Conservation (phyloP, 169 alveolate genomes). For the Theileria annulata region DNA sequence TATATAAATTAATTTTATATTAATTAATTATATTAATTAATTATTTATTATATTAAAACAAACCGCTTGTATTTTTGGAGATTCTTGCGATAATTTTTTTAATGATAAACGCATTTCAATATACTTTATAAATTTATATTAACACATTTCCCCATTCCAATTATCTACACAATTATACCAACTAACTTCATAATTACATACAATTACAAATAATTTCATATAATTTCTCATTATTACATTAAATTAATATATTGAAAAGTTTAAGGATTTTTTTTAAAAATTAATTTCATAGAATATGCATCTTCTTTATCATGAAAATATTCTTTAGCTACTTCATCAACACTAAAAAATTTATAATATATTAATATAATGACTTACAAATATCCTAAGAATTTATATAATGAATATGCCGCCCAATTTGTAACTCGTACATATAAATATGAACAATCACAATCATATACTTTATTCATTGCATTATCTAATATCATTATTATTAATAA, state of each 20-base stretch:
- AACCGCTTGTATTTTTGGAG: constrained; percentile 25
- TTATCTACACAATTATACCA: too few species aligned
- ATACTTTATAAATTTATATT: not conserved
- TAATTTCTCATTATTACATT: too few species aligned
- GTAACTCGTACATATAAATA: constrained; percentile 70
- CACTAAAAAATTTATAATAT: too few species aligned
- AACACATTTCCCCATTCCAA: too few species aligned
- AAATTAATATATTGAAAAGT: not conserved
- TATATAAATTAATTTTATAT: not conserved
- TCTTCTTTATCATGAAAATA: constrained; percentile 77
- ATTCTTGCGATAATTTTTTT: constrained; percentile 19
- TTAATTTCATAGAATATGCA: constrained; percentile 70
- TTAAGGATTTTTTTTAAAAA: constrained; percentile 14
- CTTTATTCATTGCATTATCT: constrained; percentile 61
- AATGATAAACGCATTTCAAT: constrained; percentile 2
- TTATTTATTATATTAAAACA: not conserved
- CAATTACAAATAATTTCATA: too few species aligned
- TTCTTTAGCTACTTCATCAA: constrained; percentile 66
- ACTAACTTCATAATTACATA: too few species aligned
- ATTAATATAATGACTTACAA: constrained; percentile 46
- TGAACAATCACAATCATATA: constrained; percentile 48
- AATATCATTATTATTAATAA: constrained; percentile 28
- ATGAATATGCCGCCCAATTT: constrained; percentile 71
- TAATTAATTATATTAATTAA: too few species aligned
- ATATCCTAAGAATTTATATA: constrained; percentile 70